These are phyloP conservation scores for Pholiota adiposa DNA, from an alignment of 1,284 basidiomycete genomes.

Conservation along the genomic window DNA sequence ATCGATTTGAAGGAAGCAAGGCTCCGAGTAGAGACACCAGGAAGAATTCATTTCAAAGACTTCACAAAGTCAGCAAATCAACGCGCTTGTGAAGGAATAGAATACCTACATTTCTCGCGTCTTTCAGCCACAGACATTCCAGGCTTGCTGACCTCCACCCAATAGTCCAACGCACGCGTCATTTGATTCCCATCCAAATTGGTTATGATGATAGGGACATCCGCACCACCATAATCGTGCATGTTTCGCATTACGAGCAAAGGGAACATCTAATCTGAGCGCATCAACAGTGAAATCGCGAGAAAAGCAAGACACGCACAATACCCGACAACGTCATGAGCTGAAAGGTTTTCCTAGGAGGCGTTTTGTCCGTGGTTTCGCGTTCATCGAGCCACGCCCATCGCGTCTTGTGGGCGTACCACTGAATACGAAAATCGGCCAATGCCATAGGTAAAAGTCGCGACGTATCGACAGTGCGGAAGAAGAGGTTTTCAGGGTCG, in stretches of 20 bases:
- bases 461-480: constrained; percentile 31
- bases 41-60: constrained; percentile 1
- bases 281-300: not conserved
- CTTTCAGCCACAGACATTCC: constrained; percentile 26
- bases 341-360: constrained; percentile 10
- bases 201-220: constrained; percentile 28
- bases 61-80: not conserved
- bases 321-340: constrained; percentile 9
- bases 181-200: constrained; percentile 24
- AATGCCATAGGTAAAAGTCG: constrained; percentile 31
- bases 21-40: constrained; percentile 3
- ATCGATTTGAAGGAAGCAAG: constrained; percentile 30
- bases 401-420: constrained; percentile 22
- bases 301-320: constrained; percentile 16
- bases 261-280: constrained; percentile 23
- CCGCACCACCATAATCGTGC: constrained; percentile 29
- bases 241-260: constrained; percentile 30
- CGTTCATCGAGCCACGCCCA: constrained; percentile 23
- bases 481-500: constrained; percentile 28
- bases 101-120: constrained; percentile 21
- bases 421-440: constrained; percentile 30
- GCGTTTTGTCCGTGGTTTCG: constrained; percentile 3
- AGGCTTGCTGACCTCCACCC: constrained; percentile 29
- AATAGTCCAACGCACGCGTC: constrained; percentile 27
- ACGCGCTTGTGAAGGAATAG: not conserved